Base-by-base conservation (phyloP, 352 stramenopile genomes). In the Aphanomyces euteiches region DNA sequence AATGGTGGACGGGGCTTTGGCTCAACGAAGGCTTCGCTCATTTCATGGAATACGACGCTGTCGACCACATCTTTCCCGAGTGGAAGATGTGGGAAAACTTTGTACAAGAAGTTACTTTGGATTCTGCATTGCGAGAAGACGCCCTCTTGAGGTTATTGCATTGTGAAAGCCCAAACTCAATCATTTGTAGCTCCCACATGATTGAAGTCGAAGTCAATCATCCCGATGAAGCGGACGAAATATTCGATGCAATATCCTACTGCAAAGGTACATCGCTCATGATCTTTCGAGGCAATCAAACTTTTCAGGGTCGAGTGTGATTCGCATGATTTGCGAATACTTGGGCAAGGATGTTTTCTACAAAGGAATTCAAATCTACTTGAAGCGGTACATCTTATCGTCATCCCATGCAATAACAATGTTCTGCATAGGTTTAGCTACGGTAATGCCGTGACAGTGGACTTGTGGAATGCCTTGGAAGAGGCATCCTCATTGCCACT, bases 191-290 rank as follows among this genome's bases (percentile, higher is more conserved):
- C 64, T 92, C 85, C 21, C 95, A 98, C 79, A 92, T 95, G 43
- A 98, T 98, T 66, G 90, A 98, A 77, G 96, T 99, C 7, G 84
- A 93, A 6, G 97, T 98, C 67, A 78, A 93, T 72, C 82, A 92
- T 64, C 83, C 84, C 17, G 89, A 98, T 68, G 96, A 99, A 74
- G 95, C 98, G 4, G 94, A 99, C 68, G 86, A 99, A 78, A 97
- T 99, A 61, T 99, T 99, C 73, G 96, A 99, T 79, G 94, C 86
- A 0, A 99, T 99, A 81, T 96, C 81, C 72, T 98, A 98, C 75
- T 80, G 91, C 79, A 98, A 98, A 73, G 96, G 88, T 69, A 69
- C 5, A 38, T n/a, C 48, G 7, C n/a, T n/a, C 2, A 36, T 69
- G n/a, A 8, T 57, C 39, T 28, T 28, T 28, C 28, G 28, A 28